These are phyloP conservation scores for Chaetoceros tenuissimus DNA, from an alignment of 108 stramenopile genomes.

Conservation along the genomic window DNA sequence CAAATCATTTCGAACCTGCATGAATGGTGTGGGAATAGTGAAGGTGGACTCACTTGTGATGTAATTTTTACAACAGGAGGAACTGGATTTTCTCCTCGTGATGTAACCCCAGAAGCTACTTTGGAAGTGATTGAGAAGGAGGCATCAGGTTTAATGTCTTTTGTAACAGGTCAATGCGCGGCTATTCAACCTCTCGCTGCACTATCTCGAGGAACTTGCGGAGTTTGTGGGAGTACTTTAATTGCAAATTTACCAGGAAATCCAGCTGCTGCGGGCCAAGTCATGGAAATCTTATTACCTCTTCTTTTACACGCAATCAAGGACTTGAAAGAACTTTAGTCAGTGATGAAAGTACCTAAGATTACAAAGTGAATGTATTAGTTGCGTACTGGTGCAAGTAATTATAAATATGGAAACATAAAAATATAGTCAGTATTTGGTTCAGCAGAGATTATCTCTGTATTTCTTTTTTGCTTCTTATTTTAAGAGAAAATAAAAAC, in stretches of 20 bases:
- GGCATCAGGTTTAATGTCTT: conserved; percentile 63
- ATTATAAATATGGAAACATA: too few relatives aligned
- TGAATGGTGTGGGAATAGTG: conserved; percentile 37
- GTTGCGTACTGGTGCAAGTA: too few relatives aligned
- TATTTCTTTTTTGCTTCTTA: too few relatives aligned
- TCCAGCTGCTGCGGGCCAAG: conserved; percentile 56
- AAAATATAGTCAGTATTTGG: too few relatives aligned
- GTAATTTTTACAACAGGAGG: conserved; percentile 88
- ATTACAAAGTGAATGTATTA: too few relatives aligned
- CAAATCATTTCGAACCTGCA: conserved; percentile 39
- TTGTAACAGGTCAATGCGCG: conserved; percentile 55
- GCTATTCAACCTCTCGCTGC: conserved; percentile 57
- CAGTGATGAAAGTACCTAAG: too few relatives aligned
- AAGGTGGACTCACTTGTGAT: conserved; percentile 23
- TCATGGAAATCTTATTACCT: conserved; percentile 59
- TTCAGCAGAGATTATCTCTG: too few relatives aligned
- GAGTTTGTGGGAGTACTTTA: conserved; percentile 40
- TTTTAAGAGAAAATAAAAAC: too few relatives aligned
- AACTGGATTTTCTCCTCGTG: conserved; percentile 79
- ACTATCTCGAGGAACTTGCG: conserved; percentile 71
- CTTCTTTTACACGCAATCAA: conserved; percentile 56
- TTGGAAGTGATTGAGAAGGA: conserved; percentile 33
- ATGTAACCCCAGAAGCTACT: conserved; percentile 92
- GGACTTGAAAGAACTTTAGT: conserved; percentile 25
- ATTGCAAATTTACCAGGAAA: conserved; percentile 79